These are phyloP conservation scores for Trichosporon sp. DNA, from an alignment of 1,284 basidiomycete genomes.

Conservation along the genomic window DNA sequence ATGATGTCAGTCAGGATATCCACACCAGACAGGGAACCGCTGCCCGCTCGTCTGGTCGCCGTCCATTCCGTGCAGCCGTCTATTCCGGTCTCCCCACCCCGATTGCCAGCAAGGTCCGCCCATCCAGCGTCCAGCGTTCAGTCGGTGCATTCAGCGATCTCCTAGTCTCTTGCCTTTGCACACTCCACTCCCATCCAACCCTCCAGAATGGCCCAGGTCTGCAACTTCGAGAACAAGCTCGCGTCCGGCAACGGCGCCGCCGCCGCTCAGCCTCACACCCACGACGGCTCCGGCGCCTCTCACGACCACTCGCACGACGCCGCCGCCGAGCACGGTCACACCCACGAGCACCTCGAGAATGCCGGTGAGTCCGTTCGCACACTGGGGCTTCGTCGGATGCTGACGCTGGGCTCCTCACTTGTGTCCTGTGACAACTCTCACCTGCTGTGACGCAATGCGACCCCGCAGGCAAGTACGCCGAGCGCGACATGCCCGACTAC, in stretches of 20 bases:
- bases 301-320: constrained; percentile 28
- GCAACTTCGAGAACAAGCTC: constrained; percentile 47
- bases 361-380: constrained; percentile 64
- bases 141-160: too few relatives aligned
- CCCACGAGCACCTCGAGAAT: constrained; percentile 83
- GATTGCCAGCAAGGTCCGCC: background rate
- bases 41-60: too few relatives aligned
- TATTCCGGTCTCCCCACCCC: background rate
- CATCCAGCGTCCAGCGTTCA: background rate
- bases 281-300: constrained; percentile 26
- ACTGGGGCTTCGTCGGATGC: background rate
- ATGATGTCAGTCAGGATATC: background rate
- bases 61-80: background rate
- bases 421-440: background rate
- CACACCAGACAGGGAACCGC: too few relatives aligned
- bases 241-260: constrained; percentile 22
- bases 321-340: constrained; percentile 71
- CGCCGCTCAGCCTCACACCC: constrained; percentile 11
- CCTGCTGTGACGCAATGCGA: background rate
- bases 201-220: constrained; percentile 29
- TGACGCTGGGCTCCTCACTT: background rate
- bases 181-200: background rate
- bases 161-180: background rate
- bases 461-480: constrained; percentile 81
- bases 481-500: constrained; percentile 89